phyloP scores from a whole-genome alignment of 306 rosid species.

The Vigna unguiculata region DNA sequence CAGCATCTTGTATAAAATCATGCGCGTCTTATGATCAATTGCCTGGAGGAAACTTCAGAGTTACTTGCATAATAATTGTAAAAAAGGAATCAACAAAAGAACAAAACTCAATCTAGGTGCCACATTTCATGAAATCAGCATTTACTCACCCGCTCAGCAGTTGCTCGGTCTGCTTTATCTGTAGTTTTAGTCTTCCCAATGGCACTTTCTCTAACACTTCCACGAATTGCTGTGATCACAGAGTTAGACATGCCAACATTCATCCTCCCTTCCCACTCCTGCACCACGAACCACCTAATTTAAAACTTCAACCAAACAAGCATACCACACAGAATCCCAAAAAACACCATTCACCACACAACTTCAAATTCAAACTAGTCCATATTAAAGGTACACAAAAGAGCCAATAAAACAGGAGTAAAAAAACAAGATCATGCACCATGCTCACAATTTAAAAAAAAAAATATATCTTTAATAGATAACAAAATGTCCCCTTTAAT shows the following conservation, averaged over 20 bases:
- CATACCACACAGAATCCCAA: neutral
- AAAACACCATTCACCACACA: constrained; percentile 24
- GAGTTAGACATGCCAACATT: constrained; percentile 85
- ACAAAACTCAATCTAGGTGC: constrained; percentile 11
- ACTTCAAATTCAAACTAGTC: constrained; percentile 23
- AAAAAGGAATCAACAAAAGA: neutral
- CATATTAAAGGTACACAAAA: neutral
- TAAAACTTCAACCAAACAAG: constrained; percentile 35
- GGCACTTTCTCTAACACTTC: constrained; percentile 76
- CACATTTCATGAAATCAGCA: neutral
- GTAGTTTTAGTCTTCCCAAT: constrained; percentile 85
- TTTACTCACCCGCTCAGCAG: constrained; percentile 82
- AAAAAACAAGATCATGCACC: neutral
- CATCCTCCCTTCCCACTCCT: constrained; percentile 96
- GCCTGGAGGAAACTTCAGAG: constrained; percentile 59
- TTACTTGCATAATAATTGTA: constrained; percentile 37
- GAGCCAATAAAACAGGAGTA: neutral
- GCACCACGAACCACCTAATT: constrained; percentile 34
- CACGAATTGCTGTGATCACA: constrained; percentile 89
- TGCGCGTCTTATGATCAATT: constrained; percentile 91
- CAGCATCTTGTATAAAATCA: constrained; percentile 88
- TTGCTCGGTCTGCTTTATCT: constrained; percentile 94
- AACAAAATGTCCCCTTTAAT: neutral
- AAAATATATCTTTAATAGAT: neutral
- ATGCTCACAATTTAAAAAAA: neutral